Conservation (phyloP, 148 eudicot species). For the Chenopodium formosanum region DNA sequence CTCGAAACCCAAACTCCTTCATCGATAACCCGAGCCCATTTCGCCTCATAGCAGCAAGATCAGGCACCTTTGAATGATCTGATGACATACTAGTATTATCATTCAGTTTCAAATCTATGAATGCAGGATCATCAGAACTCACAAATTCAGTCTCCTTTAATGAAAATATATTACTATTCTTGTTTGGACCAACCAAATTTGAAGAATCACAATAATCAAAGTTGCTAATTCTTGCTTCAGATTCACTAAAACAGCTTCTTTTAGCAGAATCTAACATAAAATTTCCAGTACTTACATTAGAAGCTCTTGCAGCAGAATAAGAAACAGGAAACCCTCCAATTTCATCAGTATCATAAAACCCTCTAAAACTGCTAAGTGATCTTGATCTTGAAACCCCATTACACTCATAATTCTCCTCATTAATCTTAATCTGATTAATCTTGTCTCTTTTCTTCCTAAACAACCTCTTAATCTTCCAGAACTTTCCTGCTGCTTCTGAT, state of each 20-base stretch:
- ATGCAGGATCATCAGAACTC: constrained; percentile 62
- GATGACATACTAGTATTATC: constrained; percentile 11
- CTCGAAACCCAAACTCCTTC: constrained; percentile 40
- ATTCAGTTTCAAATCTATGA: constrained; percentile 70
- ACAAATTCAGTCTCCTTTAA: constrained; percentile 52
- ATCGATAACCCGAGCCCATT: constrained; percentile 30
- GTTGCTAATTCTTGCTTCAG: constrained; percentile 62
- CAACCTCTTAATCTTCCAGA: constrained; percentile 64
- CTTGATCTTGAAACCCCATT: constrained; percentile 68
- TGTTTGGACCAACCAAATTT: constrained; percentile 16
- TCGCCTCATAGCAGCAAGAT: constrained; percentile 30
- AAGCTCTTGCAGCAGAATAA: constrained; percentile 61
- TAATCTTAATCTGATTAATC: constrained; percentile 21
- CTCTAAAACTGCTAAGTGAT: constrained; percentile 70
- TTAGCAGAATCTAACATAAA: constrained; percentile 45
- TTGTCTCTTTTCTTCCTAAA: constrained; percentile 61
- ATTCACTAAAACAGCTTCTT: constrained; percentile 54
- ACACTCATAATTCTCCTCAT: constrained; percentile 36
- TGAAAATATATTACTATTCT: constrained; percentile 32
- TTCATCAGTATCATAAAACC: constrained; percentile 40
- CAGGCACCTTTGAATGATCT: constrained; percentile 27
- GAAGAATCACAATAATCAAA: constrained; percentile 35
- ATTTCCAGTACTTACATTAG: constrained; percentile 60
- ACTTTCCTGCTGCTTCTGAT: constrained; percentile 30
- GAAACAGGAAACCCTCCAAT: constrained; percentile 43